Base-by-base conservation (phyloP, 78 protist species). In the Polysphondylium violaceum region DNA sequence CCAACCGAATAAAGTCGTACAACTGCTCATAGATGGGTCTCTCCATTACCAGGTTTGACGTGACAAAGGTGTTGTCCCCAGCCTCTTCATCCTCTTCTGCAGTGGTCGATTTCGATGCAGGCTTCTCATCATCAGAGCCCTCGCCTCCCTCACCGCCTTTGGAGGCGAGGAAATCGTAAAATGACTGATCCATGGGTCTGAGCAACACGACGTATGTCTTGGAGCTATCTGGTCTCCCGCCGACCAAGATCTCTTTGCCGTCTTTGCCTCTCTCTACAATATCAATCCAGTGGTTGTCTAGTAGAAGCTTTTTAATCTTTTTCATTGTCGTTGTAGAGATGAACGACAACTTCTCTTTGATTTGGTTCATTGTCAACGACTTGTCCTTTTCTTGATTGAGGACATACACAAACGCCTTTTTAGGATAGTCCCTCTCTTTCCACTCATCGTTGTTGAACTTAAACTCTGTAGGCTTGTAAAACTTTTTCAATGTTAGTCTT, bases 401-500 rank as follows among this genome's bases (percentile, higher is more conserved):
- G 11, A 16, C 33, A 36, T 43, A 17, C 3, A 33, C 33, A 36
- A 65, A 36, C n/a, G 73, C 51, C n/a, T 44, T 51, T 65, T 65
- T 65, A 11, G 2, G 23, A 19, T 7, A 65, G 27, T 1, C 33
- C 40, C 40, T 65, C n/a, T 44, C 55, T 33, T 38, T 38, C 7
- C 40, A 65, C n/a, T 4, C 3, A 2, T 65, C 73, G 21, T n/a
- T 65, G 3, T 38, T 51, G 35, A 38, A 19, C n/a, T 31, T 29
- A 65, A 36, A 38, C 19, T 38, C 21, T 38, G 55, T 65, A 38
- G 43, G 73, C 9, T 38, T 65, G 21, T 16, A 63, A 38, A n/a
- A 65, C 23, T 65, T 65, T 43, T 65, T 33, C 40, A 65, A 65
- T 38, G 1, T 38, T 65, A 65, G n/a, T 65, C 53, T 65, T 29